These are phyloP conservation scores for Rosa multiflora DNA, from an alignment of 306 rosid species.

Conservation along the genomic window DNA sequence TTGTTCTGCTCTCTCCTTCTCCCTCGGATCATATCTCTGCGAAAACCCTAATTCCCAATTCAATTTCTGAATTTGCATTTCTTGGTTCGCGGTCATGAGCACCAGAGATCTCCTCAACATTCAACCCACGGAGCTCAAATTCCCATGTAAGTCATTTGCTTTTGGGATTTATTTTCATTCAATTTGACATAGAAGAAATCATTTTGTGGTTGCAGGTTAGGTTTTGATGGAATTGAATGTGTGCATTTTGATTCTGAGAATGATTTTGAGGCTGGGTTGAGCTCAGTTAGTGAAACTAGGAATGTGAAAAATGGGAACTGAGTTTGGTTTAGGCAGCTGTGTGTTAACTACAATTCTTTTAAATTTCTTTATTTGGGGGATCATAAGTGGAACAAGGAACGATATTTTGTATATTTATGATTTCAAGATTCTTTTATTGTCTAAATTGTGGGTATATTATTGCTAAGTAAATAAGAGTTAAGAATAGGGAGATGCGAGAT, in stretches of 20 bases:
- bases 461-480: too few species aligned
- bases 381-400: too few species aligned
- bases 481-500: too few species aligned
- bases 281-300: not conserved
- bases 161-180: not conserved
- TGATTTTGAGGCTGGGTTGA: not conserved
- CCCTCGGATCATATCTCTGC: slow-evolving; percentile 5
- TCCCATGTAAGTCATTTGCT: slow-evolving; percentile 31
- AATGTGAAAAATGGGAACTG: not conserved
- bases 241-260: not conserved
- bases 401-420: too few species aligned
- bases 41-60: slow-evolving; percentile 5
- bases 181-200: not conserved
- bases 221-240: not conserved
- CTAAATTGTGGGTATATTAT: too few species aligned
- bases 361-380: too few species aligned
- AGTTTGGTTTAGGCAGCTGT: too few species aligned
- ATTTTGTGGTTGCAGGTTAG: not conserved
- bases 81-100: slow-evolving; percentile 31
- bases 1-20: too few species aligned
- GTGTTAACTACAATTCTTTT: too few species aligned
- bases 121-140: slow-evolving; percentile 52
- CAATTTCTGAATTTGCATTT: not conserved
- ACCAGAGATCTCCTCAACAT: slow-evolving; percentile 38
- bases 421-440: too few species aligned